phyloP scores from a whole-genome alignment of 805 yeast species.

The Lipomyces chichibuensis region DNA sequence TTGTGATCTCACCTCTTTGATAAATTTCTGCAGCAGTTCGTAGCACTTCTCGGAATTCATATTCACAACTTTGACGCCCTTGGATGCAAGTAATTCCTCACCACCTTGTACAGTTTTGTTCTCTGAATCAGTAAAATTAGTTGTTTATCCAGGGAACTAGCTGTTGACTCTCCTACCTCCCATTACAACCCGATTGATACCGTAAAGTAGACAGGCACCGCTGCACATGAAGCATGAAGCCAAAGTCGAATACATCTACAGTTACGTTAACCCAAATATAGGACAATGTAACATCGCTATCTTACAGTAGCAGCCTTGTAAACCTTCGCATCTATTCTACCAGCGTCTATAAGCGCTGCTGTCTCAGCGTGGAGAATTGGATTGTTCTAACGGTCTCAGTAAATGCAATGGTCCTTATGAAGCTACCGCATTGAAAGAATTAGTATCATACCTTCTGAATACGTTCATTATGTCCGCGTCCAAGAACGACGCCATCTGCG shows the following conservation, averaged over 20 bases:
- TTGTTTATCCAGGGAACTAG: not conserved
- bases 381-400: conserved; percentile 14
- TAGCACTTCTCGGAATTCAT: conserved; percentile 46
- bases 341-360: conserved; percentile 85
- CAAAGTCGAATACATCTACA: conserved; percentile 77
- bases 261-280: not conserved
- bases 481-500: conserved; percentile 78
- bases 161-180: conserved; percentile 49
- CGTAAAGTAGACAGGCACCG: conserved; percentile 89
- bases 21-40: conserved; percentile 75
- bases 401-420: not conserved
- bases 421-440: not conserved
- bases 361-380: conserved; percentile 91
- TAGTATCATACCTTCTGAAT: conserved; percentile 71
- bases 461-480: conserved; percentile 88
- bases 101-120: conserved; percentile 82
- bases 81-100: conserved; percentile 66
- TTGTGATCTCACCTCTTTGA: conserved; percentile 51
- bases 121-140: conserved; percentile 50
- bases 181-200: conserved; percentile 80
- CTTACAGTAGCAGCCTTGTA: conserved; percentile 74
- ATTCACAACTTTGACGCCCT: conserved; percentile 59
- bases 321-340: conserved; percentile 75
- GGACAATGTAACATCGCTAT: not conserved
- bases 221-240: conserved; percentile 96